Conservation (phyloP, 129 eudicot species). For the Helianthus tuberosus region DNA sequence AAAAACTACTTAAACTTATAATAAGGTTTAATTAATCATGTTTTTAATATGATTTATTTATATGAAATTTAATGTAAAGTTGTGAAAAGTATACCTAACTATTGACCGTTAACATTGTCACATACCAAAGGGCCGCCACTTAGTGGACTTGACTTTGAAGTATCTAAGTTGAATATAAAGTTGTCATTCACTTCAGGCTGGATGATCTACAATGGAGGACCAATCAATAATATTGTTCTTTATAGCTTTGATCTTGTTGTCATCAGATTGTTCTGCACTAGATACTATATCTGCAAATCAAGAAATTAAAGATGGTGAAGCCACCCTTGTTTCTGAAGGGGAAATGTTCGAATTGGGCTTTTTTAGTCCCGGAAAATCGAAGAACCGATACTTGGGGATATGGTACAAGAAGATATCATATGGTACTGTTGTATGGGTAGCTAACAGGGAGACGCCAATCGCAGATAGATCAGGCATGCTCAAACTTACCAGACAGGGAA, state of each 20-base stretch:
- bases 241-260: background rate
- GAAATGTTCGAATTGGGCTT: constrained; percentile 26
- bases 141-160: no score
- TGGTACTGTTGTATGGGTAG: constrained; percentile 26
- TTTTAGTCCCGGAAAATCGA: constrained; percentile 18
- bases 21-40: no score
- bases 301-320: constrained; percentile 27
- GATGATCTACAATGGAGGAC: no score
- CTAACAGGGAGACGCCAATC: constrained; percentile 25
- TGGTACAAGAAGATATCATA: constrained; percentile 39
- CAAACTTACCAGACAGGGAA: constrained; percentile 5
- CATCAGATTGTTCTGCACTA: background rate
- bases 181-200: no score
- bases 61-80: no score
- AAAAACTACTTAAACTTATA: no score
- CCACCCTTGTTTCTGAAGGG: constrained; percentile 22
- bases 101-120: no score
- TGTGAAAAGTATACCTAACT: no score
- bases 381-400: constrained; percentile 30
- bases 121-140: no score
- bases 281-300: constrained; percentile 23
- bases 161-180: no score
- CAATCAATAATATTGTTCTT: no score
- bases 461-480: constrained; percentile 17
- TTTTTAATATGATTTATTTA: no score